Evolutionary conservation across 164 flowering plant species (phyloP), one percentile per base, ranked within the genome.

Genomic region (Vitis cinerea): DNA sequence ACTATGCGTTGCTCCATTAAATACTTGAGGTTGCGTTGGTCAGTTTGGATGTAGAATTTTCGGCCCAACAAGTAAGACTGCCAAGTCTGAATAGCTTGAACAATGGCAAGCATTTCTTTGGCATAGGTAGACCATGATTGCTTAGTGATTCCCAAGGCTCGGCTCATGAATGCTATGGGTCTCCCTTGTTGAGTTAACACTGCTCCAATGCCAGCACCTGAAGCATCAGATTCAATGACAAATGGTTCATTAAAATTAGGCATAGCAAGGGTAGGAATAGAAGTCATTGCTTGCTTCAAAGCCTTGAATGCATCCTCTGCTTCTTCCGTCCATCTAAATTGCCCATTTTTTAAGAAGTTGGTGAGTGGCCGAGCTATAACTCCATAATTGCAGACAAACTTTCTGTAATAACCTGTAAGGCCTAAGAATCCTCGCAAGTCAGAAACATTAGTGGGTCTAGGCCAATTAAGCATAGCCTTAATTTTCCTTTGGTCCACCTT

Each of bases 171-270:
- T 3, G 71, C 55, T 8, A 67, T n/a, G 0, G 70, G 63, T 2
- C 15, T 2, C 8, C 29, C 53, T 1, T 67, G 23, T 15, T 67
- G 30, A 23, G 19, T 29, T 1, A 67, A 10, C 0, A 67, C 50
- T 3, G 44, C 70, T 47, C 61, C 60, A 5, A 67, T 6, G 1
- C 50, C 70, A 8, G 0, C 14, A 0, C 29, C 54, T 4, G 53
- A 57, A 2, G 54, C 70, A 49, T 67, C 52, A 6, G 48, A 12
- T 13, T 67, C 63, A 19, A 67, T 15, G 10, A 11, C 17, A 49
- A 67, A 67, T 3, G 61, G 62, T 16, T 53, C n/a, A 8, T 17
- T 0, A 17, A 67, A 67, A 11, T 67, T 16, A 9, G 55, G 64
- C 4, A 69, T 2, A 2, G 65, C 50, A 3, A 59, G 29, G 1